Evolutionary conservation across 805 yeast species (phyloP).

Genomic region (Cyberlindnera sargentensis): DNA sequence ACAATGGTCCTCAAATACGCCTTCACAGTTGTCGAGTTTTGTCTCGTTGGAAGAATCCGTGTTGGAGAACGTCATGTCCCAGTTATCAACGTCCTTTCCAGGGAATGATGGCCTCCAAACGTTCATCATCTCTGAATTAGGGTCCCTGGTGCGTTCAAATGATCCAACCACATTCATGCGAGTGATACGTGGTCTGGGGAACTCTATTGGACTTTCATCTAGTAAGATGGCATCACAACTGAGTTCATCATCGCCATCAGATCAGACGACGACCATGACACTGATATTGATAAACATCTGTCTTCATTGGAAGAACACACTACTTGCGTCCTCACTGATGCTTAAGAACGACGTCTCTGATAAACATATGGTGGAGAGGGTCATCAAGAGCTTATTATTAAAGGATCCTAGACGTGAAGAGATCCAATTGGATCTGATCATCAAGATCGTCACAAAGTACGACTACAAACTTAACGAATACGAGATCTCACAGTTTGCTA

Average conservation of each 20-base stretch:
- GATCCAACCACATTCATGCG: constrained; percentile 1
- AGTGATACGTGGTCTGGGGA: background rate
- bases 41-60: background rate
- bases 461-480: constrained; percentile 8
- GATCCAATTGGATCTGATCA: constrained; percentile 10
- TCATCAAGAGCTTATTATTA: constrained; percentile 8
- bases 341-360: constrained; percentile 1
- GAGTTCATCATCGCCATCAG: background rate
- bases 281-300: constrained; percentile 5
- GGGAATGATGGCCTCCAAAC: background rate
- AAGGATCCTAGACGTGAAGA: constrained; percentile 19
- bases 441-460: constrained; percentile 9
- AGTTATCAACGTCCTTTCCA: background rate
- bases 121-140: background rate
- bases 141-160: background rate
- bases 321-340: constrained; percentile 6
- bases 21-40: background rate
- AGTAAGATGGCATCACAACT: constrained; percentile 3
- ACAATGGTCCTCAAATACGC: background rate
- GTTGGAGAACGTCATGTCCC: background rate
- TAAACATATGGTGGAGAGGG: background rate
- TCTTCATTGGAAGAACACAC: constrained; percentile 8
- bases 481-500: constrained; percentile 11
- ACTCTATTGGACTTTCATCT: constrained; percentile 3
- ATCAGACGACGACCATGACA: constrained; percentile 1